Percentiles rank a stretch among this genome's conserved stretches.
Evolutionary conservation across 768 basidiomycete species (phyloP).

Genomic region (Mycena crocata): DNA sequence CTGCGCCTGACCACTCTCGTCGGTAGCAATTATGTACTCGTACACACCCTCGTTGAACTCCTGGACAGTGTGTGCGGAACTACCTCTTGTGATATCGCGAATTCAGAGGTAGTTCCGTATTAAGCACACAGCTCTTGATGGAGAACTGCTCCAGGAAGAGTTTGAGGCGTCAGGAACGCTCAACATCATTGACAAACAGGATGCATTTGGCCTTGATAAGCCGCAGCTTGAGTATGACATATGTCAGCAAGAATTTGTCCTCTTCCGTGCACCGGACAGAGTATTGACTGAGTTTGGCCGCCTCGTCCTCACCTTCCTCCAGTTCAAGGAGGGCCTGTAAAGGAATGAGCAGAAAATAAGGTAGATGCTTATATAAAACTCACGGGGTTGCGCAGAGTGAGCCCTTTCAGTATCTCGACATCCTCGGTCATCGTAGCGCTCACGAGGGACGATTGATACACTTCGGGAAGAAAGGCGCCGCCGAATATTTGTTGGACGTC

Average conservation of each 20-base stretch:
- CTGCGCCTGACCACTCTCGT: slow-evolving; percentile 76
- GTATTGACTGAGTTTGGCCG: slow-evolving; percentile 86
- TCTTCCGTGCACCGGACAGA: slow-evolving; percentile 85
- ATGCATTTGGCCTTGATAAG: slow-evolving; percentile 97
- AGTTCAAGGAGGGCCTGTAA: slow-evolving; percentile 83
- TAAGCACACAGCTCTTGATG: slow-evolving; percentile 94
- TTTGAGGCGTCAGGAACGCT: slow-evolving; percentile 93
- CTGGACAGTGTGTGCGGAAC: slow-evolving; percentile 93
- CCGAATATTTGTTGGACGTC: slow-evolving; percentile 80
- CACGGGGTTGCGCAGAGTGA: slow-evolving; percentile 89
- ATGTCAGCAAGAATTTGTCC: slow-evolving; percentile 96
- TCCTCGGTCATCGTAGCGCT: slow-evolving; percentile 98
- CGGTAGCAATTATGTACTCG: slow-evolving; percentile 98
- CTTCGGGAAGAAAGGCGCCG: slow-evolving; percentile 79
- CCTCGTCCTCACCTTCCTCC: slow-evolving; percentile 89
- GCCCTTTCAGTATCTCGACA: slow-evolving; percentile 90
- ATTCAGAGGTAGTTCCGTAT: slow-evolving; percentile 95
- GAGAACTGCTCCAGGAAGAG: slow-evolving; percentile 99
- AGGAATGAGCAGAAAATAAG: slow-evolving; percentile 5
- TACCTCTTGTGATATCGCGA: slow-evolving; percentile 97
- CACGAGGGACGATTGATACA: slow-evolving; percentile 95
- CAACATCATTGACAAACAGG: slow-evolving; percentile 96
- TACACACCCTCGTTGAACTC: slow-evolving; percentile 99
- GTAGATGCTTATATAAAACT: slow-evolving; percentile 44
- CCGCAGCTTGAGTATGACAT: slow-evolving; percentile 95